These are phyloP conservation scores for Heritiera littoralis DNA, from an alignment of 345 rosid genomes.

Conservation along the genomic window DNA sequence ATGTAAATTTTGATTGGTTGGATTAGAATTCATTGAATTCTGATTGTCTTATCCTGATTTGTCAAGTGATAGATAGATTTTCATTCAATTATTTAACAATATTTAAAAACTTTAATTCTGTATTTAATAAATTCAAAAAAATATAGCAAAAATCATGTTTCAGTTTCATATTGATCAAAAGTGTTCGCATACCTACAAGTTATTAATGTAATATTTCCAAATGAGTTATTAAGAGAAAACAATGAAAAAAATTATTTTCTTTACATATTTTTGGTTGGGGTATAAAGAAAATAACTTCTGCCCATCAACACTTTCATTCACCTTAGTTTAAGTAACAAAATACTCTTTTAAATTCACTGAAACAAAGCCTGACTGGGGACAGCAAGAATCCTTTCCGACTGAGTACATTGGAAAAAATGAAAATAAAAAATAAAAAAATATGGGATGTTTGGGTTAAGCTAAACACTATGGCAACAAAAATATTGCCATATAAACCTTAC, in stretches of 20 bases:
- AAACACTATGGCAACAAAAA: background rate
- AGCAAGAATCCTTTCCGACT: constrained; percentile 4
- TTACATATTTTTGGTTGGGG: no score
- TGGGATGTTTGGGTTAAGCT: constrained; percentile 15
- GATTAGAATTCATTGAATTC: no score
- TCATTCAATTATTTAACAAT: no score
- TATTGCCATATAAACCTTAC: background rate
- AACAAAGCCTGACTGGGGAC: background rate
- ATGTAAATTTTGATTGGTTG: no score
- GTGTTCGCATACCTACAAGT: background rate
- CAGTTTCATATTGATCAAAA: no score
- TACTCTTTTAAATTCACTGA: background rate
- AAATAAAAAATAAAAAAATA: background rate
- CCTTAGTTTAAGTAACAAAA: background rate
- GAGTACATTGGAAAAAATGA: background rate
- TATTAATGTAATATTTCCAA: background rate
- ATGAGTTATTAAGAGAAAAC: background rate
- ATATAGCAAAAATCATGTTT: no score
- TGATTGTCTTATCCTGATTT: no score
- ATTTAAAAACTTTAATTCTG: no score
- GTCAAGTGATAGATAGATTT: no score
- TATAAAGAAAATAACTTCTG: no score
- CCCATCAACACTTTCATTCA: no score
- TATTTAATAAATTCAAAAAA: no score
- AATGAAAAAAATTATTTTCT: background rate